Base-by-base conservation (phyloP, 2,329 filamentous ascomycete species). In the Ophiostoma himal-ulmi region DNA sequence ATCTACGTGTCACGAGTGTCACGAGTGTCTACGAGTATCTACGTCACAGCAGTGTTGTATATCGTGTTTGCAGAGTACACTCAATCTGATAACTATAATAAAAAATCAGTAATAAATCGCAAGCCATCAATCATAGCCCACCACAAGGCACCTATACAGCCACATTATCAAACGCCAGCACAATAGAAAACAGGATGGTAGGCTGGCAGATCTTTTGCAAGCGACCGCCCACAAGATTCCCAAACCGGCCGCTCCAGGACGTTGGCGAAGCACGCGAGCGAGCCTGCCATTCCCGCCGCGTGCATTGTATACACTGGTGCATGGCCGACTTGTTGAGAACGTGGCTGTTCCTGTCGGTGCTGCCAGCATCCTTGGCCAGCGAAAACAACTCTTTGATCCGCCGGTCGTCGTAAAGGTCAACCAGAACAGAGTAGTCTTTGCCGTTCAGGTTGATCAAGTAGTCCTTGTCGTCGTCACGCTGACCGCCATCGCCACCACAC, bases 331-430 rank as follows among this genome's bases (percentile, higher is more conserved):
- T 74, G 70, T 71, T 74, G 20, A 72, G 7, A 11, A 57, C 22
- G 54, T 34, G 5, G 10, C 4, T 5, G 10, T 26, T 0, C 22
- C 20, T 7, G 67, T 44, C 68, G 52, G 10, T 3, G 20, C 5
- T 14, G 36, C 11, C 17, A 39, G 10, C 11, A 3, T 39, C 17
- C 6, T 17, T 48, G 17, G 6, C n/a, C 6, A 74, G 68, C n/a
- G 71, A 71, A 11, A 74, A 64, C 3, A 74, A n/a, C 68, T 74
- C 73, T n/a, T 70, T 70, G 39, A 74, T 71, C n/a, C 73, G 71
- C 70, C 52, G 39, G 71, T 73, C 69, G 52, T 74, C 73, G 70
- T 74, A 71, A 6, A 74, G 69, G 48, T 69, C 71, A 6, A 71
- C 73, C 0, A 74, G 70, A 22, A 70, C 64, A n/a, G 71, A 68